These are phyloP conservation scores for Ganoderma lucidum DNA, from an alignment of 1,284 basidiomycete genomes.

Conservation along the genomic window DNA sequence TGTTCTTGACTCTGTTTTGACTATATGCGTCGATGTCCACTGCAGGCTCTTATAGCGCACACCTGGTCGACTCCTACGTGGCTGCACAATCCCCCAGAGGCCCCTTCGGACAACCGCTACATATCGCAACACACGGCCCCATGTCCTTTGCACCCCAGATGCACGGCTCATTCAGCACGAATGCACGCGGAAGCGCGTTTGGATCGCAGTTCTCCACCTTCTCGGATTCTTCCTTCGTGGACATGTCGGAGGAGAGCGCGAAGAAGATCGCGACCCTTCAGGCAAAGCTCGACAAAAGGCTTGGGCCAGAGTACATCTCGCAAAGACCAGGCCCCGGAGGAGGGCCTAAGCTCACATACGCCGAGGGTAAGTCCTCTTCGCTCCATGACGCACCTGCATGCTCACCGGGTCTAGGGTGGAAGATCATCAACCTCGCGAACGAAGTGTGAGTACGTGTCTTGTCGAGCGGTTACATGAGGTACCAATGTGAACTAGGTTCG, in stretches of 20 bases:
- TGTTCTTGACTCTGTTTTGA: slow-evolving; percentile 9
- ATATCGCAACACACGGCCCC: slow-evolving; percentile 55
- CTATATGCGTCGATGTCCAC: slow-evolving; percentile 40
- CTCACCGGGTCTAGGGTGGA: slow-evolving; percentile 72
- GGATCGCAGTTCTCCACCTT: slow-evolving; percentile 30
- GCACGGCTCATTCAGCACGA: slow-evolving; percentile 51
- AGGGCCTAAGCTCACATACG: slow-evolving; percentile 89
- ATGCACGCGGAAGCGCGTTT: slow-evolving; percentile 14
- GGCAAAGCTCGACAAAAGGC: slow-evolving; percentile 84
- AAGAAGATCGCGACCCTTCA: slow-evolving; percentile 79
- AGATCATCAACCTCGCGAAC: slow-evolving; percentile 95
- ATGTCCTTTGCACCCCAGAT: slow-evolving; percentile 65
- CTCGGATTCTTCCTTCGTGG: slow-evolving; percentile 45
- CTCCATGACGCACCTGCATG: neutral
- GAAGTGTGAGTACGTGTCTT: slow-evolving; percentile 69
- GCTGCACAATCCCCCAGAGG: slow-evolving; percentile 38
- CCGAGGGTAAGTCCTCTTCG: slow-evolving; percentile 62
- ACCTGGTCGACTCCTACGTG: slow-evolving; percentile 54
- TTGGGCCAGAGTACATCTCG: slow-evolving; percentile 94
- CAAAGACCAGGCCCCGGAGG: slow-evolving; percentile 91
- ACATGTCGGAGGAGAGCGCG: slow-evolving; percentile 63
- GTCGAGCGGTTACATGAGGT: too few relatives aligned
- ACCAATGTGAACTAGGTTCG: slow-evolving; percentile 53
- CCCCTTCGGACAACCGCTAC: slow-evolving; percentile 45
- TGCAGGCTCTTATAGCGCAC: slow-evolving; percentile 58